Conservation (phyloP, 345 rosid genomes). For the Citrus medica region DNA sequence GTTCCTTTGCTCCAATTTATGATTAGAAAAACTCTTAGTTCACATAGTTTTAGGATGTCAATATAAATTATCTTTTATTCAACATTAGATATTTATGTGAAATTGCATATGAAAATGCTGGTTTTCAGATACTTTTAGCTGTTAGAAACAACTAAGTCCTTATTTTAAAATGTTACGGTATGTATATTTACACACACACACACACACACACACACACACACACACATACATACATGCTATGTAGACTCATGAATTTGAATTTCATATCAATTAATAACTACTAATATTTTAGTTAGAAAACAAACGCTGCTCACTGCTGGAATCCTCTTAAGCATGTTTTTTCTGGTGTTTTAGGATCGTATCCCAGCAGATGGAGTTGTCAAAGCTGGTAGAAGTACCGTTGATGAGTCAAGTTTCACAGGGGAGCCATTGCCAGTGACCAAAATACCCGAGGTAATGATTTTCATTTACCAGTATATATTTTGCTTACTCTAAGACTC, state of each 20-base stretch:
- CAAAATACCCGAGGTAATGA: constrained; percentile 78
- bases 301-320: neutral
- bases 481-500: constrained; percentile 4
- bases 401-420: constrained; percentile 95
- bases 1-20: neutral
- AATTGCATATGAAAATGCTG: neutral
- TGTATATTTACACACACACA: too few species aligned
- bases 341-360: constrained; percentile 61
- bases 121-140: neutral
- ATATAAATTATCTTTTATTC: neutral
- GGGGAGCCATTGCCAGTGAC: constrained; percentile 98
- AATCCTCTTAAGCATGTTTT: constrained; percentile 12
- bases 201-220: too few species aligned
- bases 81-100: neutral
- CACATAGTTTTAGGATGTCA: neutral
- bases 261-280: neutral
- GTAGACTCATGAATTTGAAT: neutral
- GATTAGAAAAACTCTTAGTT: neutral
- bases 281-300: neutral
- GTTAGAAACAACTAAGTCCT: neutral
- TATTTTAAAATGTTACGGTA: neutral
- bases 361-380: constrained; percentile 93
- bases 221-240: too few species aligned
- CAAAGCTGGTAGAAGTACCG: constrained; percentile 87
- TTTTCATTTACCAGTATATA: constrained; percentile 11